A percentile compares a stretch with the other conserved stretches of the same genome.
Evolutionary conservation across 805 yeast species (phyloP).

Genomic region (Kuraishia borneana): DNA sequence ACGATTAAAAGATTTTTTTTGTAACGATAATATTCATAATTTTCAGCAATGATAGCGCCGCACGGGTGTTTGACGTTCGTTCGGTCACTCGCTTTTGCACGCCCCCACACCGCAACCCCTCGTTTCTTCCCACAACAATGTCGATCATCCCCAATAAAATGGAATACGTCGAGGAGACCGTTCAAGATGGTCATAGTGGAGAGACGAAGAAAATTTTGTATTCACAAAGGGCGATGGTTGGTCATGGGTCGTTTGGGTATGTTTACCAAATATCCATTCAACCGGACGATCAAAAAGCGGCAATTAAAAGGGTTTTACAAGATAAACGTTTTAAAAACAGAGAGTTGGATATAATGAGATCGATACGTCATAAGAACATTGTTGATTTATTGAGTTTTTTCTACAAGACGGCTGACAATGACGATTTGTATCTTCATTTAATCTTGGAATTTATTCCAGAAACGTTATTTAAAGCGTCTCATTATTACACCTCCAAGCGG

Average conservation of each 20-base stretch:
- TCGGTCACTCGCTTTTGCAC: no score
- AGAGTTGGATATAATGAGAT: constrained; percentile 91
- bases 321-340: constrained; percentile 91
- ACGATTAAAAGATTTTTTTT: constrained; percentile 21
- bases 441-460: constrained; percentile 94
- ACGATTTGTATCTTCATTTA: constrained; percentile 77
- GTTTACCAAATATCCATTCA: constrained; percentile 81
- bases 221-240: constrained; percentile 81
- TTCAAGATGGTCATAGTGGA: constrained; percentile 63
- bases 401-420: constrained; percentile 66
- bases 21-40: no score
- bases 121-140: no score
- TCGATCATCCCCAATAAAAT: constrained; percentile 1
- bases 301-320: constrained; percentile 92
- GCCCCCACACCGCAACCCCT: no score
- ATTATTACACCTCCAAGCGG: constrained; percentile 68
- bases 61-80: background rate
- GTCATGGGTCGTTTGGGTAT: constrained; percentile 99
- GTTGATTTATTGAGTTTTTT: constrained; percentile 83
- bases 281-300: constrained; percentile 72
- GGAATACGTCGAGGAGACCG: constrained; percentile 44
- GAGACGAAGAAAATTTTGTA: constrained; percentile 53
- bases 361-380: constrained; percentile 75
- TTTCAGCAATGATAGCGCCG: no score
- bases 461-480: constrained; percentile 82